A percentile compares a stretch with the other conserved stretches of the same genome.
These are phyloP conservation scores for Yamadazyma olivae DNA, from an alignment of 805 yeast species.

Conservation along the genomic window DNA sequence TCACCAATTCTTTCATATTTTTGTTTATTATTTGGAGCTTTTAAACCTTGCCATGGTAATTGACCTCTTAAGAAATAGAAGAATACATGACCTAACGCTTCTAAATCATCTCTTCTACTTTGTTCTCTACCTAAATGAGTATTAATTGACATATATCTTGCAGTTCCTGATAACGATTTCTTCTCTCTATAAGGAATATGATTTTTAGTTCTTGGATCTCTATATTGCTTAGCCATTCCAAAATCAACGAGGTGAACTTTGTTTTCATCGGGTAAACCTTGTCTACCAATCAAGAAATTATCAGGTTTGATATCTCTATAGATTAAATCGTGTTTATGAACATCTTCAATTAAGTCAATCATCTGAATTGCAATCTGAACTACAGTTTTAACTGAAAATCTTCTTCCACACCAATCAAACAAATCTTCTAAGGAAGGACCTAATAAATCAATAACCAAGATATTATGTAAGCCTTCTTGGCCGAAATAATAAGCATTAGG, in stretches of 20 bases:
- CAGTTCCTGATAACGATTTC: constrained; percentile 94
- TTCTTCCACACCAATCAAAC: constrained; percentile 97
- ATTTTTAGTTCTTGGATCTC: constrained; percentile 93
- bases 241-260: constrained; percentile 89
- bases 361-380: constrained; percentile 94
- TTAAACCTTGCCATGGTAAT: constrained; percentile 98
- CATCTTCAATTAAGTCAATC: constrained; percentile 80
- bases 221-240: constrained; percentile 98
- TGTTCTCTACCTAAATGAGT: constrained; percentile 98
- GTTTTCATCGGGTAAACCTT: constrained; percentile 79
- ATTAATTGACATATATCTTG: constrained; percentile 97
- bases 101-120: constrained; percentile 93
- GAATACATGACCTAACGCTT: constrained; percentile 94
- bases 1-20: constrained; percentile 97
- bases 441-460: constrained; percentile 86
- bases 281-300: constrained; percentile 90
- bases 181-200: constrained; percentile 97
- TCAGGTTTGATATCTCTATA: constrained; percentile 98
- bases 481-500: constrained; percentile 98
- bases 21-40: constrained; percentile 96
- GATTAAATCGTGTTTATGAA: constrained; percentile 87
- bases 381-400: constrained; percentile 82
- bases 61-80: constrained; percentile 93
- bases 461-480: constrained; percentile 96
- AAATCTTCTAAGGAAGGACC: constrained; percentile 96